Conservation (phyloP, 164 flowering plant genomes). For the Vitis riparia region DNA sequence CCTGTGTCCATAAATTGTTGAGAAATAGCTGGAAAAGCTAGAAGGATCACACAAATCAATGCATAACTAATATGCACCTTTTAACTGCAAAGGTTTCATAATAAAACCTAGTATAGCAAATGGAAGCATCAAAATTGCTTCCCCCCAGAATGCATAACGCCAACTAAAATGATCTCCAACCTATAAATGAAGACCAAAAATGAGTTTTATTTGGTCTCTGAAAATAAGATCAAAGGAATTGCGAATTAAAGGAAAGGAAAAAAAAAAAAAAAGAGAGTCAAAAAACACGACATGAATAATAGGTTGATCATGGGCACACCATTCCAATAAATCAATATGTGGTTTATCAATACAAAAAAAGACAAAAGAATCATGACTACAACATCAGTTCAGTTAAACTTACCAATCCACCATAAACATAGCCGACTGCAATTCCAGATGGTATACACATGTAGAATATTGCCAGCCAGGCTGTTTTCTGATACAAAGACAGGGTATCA, state of each 20-base stretch:
- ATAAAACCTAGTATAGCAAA: conserved; percentile 87
- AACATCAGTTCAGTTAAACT: conserved; percentile 9
- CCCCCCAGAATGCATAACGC: conserved; percentile 86
- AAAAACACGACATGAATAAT: neutral
- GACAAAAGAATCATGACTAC: neutral
- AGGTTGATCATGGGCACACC: neutral
- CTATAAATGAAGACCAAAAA: conserved; percentile 30
- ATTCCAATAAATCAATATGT: neutral
- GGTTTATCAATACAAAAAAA: neutral
- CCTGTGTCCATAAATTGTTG: conserved; percentile 40
- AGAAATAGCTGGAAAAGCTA: conserved; percentile 6
- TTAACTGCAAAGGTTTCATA: conserved; percentile 84
- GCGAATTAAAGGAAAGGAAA: neutral
- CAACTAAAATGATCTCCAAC: conserved; percentile 66
- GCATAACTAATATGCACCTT: conserved; percentile 49
- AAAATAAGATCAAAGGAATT: neutral
- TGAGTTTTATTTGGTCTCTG: neutral
- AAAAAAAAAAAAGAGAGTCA: neutral
- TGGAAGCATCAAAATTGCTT: conserved; percentile 86
- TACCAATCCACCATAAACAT: conserved; percentile 52
- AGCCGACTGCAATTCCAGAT: conserved; percentile 43
- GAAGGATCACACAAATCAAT: neutral
- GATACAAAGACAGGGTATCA: conserved; percentile 10
- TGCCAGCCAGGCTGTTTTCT: conserved; percentile 53
- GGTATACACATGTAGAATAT: conserved; percentile 57